Evolutionary conservation across 192 early-diverging fungal genomes (phyloP).

Genomic region (Podila minutissima): DNA sequence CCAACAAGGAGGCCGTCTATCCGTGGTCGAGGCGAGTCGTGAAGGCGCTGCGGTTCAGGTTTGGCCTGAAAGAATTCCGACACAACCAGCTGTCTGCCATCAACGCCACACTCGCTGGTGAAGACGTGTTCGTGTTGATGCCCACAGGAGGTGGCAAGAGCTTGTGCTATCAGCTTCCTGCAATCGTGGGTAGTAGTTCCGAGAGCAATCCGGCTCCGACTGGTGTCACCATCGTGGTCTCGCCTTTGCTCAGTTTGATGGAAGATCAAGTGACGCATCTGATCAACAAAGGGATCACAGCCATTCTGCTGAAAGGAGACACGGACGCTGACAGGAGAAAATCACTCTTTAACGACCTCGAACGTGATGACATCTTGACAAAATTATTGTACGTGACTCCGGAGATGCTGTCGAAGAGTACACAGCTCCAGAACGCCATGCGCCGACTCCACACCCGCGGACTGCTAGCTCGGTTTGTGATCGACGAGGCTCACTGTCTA

Average conservation of each 20-base stretch:
- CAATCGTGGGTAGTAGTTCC: slow-evolving; percentile 59
- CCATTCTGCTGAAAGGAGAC: slow-evolving; percentile 71
- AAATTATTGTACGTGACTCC: slow-evolving; percentile 92
- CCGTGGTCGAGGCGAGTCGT: slow-evolving; percentile 80
- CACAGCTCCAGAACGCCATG: slow-evolving; percentile 64
- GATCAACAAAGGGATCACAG: slow-evolving; percentile 68
- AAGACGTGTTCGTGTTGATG: slow-evolving; percentile 96
- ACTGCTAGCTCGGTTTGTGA: slow-evolving; percentile 85
- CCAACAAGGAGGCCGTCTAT: slow-evolving; percentile 28
- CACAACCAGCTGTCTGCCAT: slow-evolving; percentile 90
- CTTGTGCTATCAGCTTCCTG: slow-evolving; percentile 93
- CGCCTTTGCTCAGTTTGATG: slow-evolving; percentile 93
- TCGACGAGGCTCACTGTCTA: slow-evolving; percentile 98
- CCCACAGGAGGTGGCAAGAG: slow-evolving; percentile 97
- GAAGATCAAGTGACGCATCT: slow-evolving; percentile 91
- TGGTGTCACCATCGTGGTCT: slow-evolving; percentile 90
- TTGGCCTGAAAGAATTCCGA: slow-evolving; percentile 82
- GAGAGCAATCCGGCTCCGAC: slow-evolving; percentile 59
- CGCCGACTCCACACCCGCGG: slow-evolving; percentile 65
- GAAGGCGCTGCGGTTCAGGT: slow-evolving; percentile 72
- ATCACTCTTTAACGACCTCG: slow-evolving; percentile 69
- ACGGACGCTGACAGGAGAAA: slow-evolving; percentile 58
- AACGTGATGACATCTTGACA: slow-evolving; percentile 52
- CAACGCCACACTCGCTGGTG: slow-evolving; percentile 82
- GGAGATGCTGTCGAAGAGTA: slow-evolving; percentile 79